A percentile compares a stretch with the other conserved stretches of the same genome.
phyloP scores from a whole-genome alignment of 1,284 basidiomycete genomes.

The Phlebopus sp. region DNA sequence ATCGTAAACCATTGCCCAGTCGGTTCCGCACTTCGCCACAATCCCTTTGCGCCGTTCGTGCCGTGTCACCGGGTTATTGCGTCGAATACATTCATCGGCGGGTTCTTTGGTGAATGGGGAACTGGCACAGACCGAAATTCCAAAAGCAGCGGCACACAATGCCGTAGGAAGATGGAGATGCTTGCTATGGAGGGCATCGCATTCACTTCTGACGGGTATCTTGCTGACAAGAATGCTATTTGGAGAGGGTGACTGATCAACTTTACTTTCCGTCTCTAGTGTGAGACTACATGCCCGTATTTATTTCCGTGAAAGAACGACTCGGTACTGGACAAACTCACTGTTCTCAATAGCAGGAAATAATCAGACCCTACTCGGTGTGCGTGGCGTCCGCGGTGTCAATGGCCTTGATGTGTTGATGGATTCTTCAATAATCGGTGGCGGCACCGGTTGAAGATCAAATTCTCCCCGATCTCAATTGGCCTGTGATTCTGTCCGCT shows the following conservation, averaged over 20 bases:
- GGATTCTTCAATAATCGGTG: too few relatives aligned
- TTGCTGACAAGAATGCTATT: constrained; percentile 24
- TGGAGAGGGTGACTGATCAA: constrained; percentile 14
- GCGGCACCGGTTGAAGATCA: too few relatives aligned
- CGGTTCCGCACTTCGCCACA: constrained; percentile 55
- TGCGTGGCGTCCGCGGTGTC: too few relatives aligned
- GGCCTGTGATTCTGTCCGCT: too few relatives aligned
- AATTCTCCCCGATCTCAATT: too few relatives aligned
- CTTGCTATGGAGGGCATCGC: constrained; percentile 47
- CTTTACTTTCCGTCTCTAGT: too few relatives aligned
- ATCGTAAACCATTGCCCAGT: constrained; percentile 38
- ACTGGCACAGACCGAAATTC: constrained; percentile 20
- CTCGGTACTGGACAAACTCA: too few relatives aligned
- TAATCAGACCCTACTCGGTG: too few relatives aligned
- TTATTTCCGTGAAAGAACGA: too few relatives aligned
- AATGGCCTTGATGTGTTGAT: too few relatives aligned
- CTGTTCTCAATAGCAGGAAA: too few relatives aligned
- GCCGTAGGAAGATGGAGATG: constrained; percentile 42
- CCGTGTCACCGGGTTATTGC: constrained; percentile 69
- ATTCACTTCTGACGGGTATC: constrained; percentile 44
- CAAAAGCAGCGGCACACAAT: constrained; percentile 10
- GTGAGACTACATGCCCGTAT: too few relatives aligned
- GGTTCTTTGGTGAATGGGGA: constrained; percentile 61
- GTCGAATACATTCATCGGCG: constrained; percentile 55
- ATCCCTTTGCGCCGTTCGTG: constrained; percentile 62